These are phyloP conservation scores for Malus hybrid DNA, from an alignment of 331 rosid genomes.

Conservation along the genomic window DNA sequence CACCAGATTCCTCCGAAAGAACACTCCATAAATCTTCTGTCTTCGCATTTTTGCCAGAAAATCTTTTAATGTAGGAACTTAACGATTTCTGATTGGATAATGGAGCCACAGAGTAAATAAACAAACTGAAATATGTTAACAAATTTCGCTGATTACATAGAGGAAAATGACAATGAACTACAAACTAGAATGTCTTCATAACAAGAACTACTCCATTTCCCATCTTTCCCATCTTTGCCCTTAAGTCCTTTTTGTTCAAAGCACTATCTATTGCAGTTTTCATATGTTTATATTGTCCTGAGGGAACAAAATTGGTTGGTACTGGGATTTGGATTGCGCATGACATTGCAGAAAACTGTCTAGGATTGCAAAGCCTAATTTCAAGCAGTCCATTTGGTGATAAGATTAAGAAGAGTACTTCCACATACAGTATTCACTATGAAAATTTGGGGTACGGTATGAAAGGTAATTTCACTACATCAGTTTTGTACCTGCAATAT, in stretches of 20 bases:
- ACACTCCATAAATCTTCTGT: conserved; percentile 78
- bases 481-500: conserved; percentile 37
- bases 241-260: background rate
- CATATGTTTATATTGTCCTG: background rate
- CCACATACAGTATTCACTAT: background rate
- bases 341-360: background rate
- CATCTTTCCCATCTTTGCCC: background rate
- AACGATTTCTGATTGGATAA: conserved; percentile 52
- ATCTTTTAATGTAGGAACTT: conserved; percentile 54
- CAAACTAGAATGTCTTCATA: background rate
- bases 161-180: background rate
- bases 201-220: background rate
- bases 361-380: background rate
- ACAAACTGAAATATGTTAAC: background rate
- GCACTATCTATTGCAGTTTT: background rate
- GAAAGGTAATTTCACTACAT: background rate
- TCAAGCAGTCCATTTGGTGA: background rate
- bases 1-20: conserved; percentile 68
- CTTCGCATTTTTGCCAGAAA: conserved; percentile 61
- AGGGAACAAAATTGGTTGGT: background rate
- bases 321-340: background rate
- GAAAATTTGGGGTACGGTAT: background rate
- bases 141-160: background rate
- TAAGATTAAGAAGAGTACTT: background rate
- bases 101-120: conserved; percentile 8